phyloP scores from a whole-genome alignment of 371 early-diverging fungal species.

The Coemansia sp. region DNA sequence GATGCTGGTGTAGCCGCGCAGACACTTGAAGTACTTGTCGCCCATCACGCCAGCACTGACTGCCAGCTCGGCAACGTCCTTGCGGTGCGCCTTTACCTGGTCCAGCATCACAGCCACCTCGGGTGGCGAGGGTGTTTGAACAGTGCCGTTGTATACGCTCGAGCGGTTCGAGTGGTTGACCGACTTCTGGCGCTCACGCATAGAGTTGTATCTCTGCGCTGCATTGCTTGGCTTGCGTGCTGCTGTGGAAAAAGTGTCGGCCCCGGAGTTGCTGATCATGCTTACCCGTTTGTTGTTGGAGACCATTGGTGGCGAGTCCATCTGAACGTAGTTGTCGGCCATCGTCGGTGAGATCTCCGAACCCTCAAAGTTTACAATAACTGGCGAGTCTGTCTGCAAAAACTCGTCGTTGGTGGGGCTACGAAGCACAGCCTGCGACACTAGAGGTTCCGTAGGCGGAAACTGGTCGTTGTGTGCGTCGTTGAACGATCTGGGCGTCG shows the following conservation, averaged over 20 bases:
- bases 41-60: conserved; percentile 31
- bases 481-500: conserved; percentile 34
- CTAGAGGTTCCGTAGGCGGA: background rate
- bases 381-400: conserved; percentile 21
- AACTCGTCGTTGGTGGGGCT: conserved; percentile 12
- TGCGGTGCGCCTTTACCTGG: conserved; percentile 27
- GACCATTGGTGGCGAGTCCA: background rate
- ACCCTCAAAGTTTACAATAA: conserved; percentile 14
- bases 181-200: conserved; percentile 12
- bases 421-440: background rate
- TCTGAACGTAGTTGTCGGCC: conserved; percentile 3
- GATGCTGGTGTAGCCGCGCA: conserved; percentile 45
- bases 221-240: background rate
- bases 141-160: conserved; percentile 11
- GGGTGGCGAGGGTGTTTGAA: conserved; percentile 15
- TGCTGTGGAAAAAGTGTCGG: background rate
- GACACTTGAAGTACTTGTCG: conserved; percentile 28
- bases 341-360: conserved; percentile 7
- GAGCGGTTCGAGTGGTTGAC: conserved; percentile 13
- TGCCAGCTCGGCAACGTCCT: conserved; percentile 27
- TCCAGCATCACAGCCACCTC: conserved; percentile 29
- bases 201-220: background rate
- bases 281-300: background rate
- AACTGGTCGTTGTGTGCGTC: conserved; percentile 5
- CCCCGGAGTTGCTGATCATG: background rate